A percentile compares a stretch with the other conserved stretches of the same genome.
These are phyloP conservation scores for Cercophora samala DNA, from an alignment of 495 filamentous ascomycete genomes.

Conservation along the genomic window DNA sequence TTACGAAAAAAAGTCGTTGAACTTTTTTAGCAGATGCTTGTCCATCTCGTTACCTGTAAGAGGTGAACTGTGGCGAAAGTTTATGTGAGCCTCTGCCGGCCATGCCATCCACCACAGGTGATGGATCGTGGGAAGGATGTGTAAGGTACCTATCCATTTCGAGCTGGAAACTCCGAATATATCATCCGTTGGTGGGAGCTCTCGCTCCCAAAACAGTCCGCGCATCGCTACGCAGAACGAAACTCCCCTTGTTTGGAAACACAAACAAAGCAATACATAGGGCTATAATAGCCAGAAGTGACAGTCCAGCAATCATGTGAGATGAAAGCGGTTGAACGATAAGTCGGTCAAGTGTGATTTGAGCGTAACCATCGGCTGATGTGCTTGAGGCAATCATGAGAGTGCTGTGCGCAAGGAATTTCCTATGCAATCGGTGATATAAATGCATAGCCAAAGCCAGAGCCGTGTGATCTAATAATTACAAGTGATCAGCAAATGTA, in stretches of 20 bases:
- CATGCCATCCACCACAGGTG: too few relatives aligned
- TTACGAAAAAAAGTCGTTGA: too few relatives aligned
- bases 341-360: not conserved
- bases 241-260: not conserved
- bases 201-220: slow-evolving; percentile 1
- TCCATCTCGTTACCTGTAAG: too few relatives aligned
- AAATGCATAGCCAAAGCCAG: not conserved
- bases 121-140: too few relatives aligned
- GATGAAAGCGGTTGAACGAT: not conserved
- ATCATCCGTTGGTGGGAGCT: not conserved
- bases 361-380: not conserved
- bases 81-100: too few relatives aligned
- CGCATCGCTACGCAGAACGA: not conserved
- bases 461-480: too few relatives aligned
- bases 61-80: too few relatives aligned
- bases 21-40: too few relatives aligned
- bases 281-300: not conserved
- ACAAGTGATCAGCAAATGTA: not conserved
- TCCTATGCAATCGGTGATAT: not conserved
- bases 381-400: not conserved
- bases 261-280: not conserved
- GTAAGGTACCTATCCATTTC: too few relatives aligned
- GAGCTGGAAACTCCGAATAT: too few relatives aligned
- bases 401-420: not conserved
- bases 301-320: not conserved